Evolutionary conservation across 352 stramenopile genomes (phyloP).

Genomic region (Globisporangium perplexum): DNA sequence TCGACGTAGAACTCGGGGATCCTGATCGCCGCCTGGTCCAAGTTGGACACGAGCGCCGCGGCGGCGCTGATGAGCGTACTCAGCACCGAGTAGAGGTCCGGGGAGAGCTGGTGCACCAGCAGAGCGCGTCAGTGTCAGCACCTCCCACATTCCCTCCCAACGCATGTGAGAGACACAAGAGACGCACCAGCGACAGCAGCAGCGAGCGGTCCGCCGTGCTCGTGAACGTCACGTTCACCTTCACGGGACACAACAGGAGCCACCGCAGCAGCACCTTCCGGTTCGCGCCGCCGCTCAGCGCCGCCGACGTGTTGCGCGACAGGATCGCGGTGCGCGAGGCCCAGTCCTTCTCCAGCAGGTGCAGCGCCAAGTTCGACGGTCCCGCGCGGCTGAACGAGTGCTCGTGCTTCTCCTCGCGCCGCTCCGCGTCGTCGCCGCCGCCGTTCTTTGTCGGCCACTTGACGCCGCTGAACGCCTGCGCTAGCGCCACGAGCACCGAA

Average conservation of each 20-base stretch:
- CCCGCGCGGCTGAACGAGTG: slow-evolving; percentile 2
- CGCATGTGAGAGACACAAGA: no score
- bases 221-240: slow-evolving; percentile 85
- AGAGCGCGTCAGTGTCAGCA: no score
- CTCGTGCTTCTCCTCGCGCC: slow-evolving; percentile 9
- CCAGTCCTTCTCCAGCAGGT: slow-evolving; percentile 54
- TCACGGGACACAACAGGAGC: slow-evolving; percentile 80
- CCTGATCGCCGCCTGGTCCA: slow-evolving; percentile 84
- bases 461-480: slow-evolving; percentile 69
- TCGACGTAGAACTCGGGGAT: slow-evolving; percentile 89
- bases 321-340: slow-evolving; percentile 34
- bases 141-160: slow-evolving; percentile 5
- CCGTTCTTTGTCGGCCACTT: slow-evolving; percentile 35
- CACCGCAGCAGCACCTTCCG: slow-evolving; percentile 74
- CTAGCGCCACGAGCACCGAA: slow-evolving; percentile 64
- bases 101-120: slow-evolving; percentile 37
- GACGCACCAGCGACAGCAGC: slow-evolving; percentile 64
- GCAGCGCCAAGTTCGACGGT: slow-evolving; percentile 40
- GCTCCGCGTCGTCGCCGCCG: slow-evolving; percentile 11
- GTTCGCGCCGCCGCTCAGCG: slow-evolving; percentile 33
- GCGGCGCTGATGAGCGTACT: slow-evolving; percentile 77
- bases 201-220: slow-evolving; percentile 80
- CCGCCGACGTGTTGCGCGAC: slow-evolving; percentile 23
- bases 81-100: slow-evolving; percentile 75
- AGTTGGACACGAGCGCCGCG: slow-evolving; percentile 73